Conservation (phyloP, 345 rosid species). For the Dipteronia sinensis region DNA sequence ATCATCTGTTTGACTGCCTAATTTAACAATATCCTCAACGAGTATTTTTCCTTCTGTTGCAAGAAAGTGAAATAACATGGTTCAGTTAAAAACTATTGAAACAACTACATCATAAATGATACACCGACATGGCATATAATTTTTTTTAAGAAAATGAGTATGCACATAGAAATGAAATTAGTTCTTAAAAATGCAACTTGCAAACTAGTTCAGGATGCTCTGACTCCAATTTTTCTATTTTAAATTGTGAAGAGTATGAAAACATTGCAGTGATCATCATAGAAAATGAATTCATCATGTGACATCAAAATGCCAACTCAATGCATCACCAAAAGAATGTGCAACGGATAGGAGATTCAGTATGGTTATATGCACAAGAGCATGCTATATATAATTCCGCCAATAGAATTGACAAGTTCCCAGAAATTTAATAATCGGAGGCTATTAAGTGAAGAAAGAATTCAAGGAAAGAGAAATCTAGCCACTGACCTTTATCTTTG, state of each 20-base stretch:
- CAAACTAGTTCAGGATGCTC: not conserved
- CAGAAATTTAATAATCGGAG: not conserved
- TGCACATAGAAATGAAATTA: not conserved
- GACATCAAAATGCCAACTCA: not conserved
- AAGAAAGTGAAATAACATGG: conserved; percentile 8
- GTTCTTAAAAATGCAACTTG: too few species aligned
- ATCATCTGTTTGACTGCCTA: conserved; percentile 70
- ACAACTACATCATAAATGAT: conserved; percentile 1
- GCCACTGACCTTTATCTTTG: conserved; percentile 73
- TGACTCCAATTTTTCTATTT: not conserved
- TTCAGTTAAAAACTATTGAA: not conserved
- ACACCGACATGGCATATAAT: not conserved
- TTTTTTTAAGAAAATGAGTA: not conserved
- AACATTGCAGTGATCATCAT: not conserved
- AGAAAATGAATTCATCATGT: not conserved
- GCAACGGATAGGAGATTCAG: not conserved
- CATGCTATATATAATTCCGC: not conserved
- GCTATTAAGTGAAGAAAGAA: not conserved
- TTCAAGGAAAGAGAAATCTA: not conserved
- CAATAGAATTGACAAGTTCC: not conserved
- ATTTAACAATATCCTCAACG: conserved; percentile 78
- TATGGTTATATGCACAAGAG: not conserved
- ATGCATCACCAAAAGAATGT: not conserved
- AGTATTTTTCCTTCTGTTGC: conserved; percentile 82
- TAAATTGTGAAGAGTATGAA: not conserved